Conservation (phyloP, 495 filamentous ascomycete species). For the Chaetomium fimeti region DNA sequence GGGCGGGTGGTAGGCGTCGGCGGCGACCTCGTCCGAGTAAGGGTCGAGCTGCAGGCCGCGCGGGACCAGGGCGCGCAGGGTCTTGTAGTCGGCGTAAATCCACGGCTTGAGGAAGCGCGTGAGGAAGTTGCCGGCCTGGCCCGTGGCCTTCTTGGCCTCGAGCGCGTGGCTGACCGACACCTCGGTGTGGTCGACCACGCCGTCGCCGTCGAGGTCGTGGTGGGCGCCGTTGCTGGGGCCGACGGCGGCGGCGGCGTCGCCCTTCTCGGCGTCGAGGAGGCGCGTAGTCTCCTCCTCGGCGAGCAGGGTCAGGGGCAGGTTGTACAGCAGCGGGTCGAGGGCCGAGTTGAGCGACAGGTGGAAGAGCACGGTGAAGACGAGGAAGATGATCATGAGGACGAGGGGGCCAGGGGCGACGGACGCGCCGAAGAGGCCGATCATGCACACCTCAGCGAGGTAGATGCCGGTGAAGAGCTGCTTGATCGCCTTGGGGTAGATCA, state of each 20-base stretch:
- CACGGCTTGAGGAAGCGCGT: conserved; percentile 76
- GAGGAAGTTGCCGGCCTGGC: conserved; percentile 51
- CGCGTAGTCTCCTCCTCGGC: conserved; percentile 58
- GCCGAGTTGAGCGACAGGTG: conserved; percentile 78
- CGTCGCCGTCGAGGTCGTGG: conserved; percentile 35
- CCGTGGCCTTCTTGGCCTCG: conserved; percentile 18
- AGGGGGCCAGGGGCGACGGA: conserved; percentile 70
- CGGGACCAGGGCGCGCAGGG: conserved; percentile 71
- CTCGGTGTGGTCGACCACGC: conserved; percentile 29
- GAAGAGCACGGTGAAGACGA: conserved; percentile 78
- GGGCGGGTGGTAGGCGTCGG: conserved; percentile 76
- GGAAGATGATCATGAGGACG: conserved; percentile 77
- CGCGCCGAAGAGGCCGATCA: conserved; percentile 88
- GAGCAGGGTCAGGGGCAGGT: conserved; percentile 64
- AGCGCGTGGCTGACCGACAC: conserved; percentile 28
- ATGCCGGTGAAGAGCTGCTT: conserved; percentile 88
- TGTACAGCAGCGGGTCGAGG: conserved; percentile 75
- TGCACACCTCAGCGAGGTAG: conserved; percentile 78
- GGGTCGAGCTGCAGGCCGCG: conserved; percentile 46
- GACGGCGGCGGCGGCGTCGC: conserved; percentile 19
- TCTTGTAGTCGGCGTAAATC: conserved; percentile 67
- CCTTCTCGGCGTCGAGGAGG: conserved; percentile 40
- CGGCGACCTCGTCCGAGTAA: conserved; percentile 61
- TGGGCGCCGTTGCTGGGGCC: conserved; percentile 22
- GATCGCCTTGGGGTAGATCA: conserved; percentile 81